phyloP scores from a whole-genome alignment of 2,329 filamentous ascomycete species.

The Lachnellula suecica region DNA sequence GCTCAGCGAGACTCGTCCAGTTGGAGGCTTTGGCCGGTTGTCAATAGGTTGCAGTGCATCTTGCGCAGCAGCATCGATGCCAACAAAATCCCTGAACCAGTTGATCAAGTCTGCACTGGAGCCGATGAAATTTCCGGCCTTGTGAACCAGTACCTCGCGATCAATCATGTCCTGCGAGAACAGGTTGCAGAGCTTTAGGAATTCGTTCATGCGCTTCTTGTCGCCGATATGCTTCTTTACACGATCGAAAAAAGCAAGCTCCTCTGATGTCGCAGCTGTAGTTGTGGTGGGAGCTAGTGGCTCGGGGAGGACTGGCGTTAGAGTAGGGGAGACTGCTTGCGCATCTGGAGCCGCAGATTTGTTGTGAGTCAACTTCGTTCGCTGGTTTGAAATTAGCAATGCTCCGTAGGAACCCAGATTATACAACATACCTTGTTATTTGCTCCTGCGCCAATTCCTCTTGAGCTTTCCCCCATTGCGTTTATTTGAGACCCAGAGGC shows the following conservation, averaged over 20 bases:
- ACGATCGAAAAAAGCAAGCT: constrained; percentile 91
- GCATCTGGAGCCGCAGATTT: constrained; percentile 36
- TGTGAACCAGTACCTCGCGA: constrained; percentile 76
- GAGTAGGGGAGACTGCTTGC: constrained; percentile 68
- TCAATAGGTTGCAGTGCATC: constrained; percentile 62
- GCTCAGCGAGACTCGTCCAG: constrained; percentile 83
- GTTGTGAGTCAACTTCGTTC: constrained; percentile 73
- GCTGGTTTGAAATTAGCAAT: constrained; percentile 38
- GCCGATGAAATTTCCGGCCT: constrained; percentile 83
- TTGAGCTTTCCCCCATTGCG: constrained; percentile 27
- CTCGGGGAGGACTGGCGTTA: constrained; percentile 85
- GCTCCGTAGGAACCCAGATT: too few species aligned
- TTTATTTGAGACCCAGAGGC: constrained; percentile 30
- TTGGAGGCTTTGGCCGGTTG: constrained; percentile 72
- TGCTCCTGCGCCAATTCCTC: constrained; percentile 29
- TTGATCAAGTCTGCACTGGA: constrained; percentile 84
- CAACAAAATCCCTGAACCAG: constrained; percentile 84
- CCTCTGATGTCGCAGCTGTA: constrained; percentile 75
- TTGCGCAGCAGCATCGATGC: constrained; percentile 68
- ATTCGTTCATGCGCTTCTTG: constrained; percentile 89
- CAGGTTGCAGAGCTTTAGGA: constrained; percentile 93
- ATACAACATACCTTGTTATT: constrained; percentile 48
- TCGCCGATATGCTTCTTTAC: constrained; percentile 96
- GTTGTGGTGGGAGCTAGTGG: constrained; percentile 77
- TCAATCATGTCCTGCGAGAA: constrained; percentile 94